These are phyloP conservation scores for Verticillium albo-atrum DNA, from an alignment of 2,329 filamentous ascomycete genomes.

Conservation along the genomic window DNA sequence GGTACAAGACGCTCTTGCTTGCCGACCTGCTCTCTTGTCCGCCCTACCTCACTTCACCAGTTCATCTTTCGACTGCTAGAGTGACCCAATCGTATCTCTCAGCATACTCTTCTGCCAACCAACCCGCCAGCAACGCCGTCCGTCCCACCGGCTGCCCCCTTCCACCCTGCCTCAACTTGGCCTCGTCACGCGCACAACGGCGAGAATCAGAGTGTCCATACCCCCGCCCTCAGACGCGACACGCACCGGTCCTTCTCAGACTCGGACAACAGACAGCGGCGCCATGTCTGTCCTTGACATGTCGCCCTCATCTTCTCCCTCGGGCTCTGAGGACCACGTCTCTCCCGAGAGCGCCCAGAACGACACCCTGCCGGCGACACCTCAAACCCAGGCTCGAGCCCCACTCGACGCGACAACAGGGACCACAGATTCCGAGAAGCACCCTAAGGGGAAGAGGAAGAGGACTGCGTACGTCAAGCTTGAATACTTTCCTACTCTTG, in stretches of 20 bases:
- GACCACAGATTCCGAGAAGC: constrained; percentile 24
- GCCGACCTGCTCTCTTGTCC: not conserved
- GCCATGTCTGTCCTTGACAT: not conserved
- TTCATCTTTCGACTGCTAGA: not conserved
- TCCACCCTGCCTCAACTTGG: not conserved
- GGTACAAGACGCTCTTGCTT: not conserved
- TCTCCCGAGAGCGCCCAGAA: not conserved
- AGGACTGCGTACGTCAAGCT: constrained; percentile 52
- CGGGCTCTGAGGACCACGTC: not conserved
- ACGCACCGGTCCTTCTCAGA: not conserved
- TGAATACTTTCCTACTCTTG: not conserved
- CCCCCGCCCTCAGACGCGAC: not conserved
- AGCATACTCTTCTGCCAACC: not conserved
- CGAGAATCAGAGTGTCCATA: not conserved
- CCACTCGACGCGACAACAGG: not conserved
- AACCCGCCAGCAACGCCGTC: not conserved
- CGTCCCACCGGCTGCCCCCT: not conserved
- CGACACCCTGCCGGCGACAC: not conserved
- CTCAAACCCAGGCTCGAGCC: not conserved
- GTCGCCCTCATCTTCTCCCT: not conserved
- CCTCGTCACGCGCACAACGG: not conserved
- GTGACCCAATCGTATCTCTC: not conserved
- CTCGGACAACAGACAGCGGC: not conserved
- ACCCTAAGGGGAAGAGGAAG: constrained; percentile 59
- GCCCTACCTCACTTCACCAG: not conserved